Base-by-base conservation (phyloP, 2,329 filamentous ascomycete species). In the Diplodia corticola region DNA sequence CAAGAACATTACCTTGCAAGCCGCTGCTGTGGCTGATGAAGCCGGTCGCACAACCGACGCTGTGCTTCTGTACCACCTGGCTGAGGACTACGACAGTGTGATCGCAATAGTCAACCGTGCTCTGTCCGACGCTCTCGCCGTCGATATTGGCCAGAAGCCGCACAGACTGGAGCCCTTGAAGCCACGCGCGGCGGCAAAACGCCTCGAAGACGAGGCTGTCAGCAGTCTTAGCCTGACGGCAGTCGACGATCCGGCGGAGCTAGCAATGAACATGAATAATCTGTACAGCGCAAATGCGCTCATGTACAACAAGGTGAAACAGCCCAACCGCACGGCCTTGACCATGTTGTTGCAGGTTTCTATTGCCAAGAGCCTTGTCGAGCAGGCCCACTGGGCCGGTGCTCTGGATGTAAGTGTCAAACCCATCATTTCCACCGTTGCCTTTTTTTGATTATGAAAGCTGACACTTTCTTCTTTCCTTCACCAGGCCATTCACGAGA, bases 81-180 rank as follows among this genome's bases (percentile, higher is more conserved):
- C 95, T 0, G 92, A 92, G 73, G 93, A 99, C 77, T 98, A 96
- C 76, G 93, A 99, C 76, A 93, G 89, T 64, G 96, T 98, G n/a
- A 88, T 97, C 50, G 83, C 86, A 28, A 94, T 98, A 70, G 87
- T 98, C 74, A 97, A 93, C 78, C 90, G 93, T 46, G 90, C 93
- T 3, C 84, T 99, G 40, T 96, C 93, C 65, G 93, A 98, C 77
- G 91, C 92, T 51, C 88, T 98, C 67, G 90, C 92, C 13, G 85
- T 94, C 12, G 93, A 96, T 72, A 86, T 97, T 71, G 93, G 92
- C 63, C 90, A 95, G 71, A 89, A 92, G 67, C 88, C 90, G 20
- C 84, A 93, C 78, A 89, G 89, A 49, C 81, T 96, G 59, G 88
- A 93, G 78, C 92, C 92, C 2, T 83, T 96, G 71, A 93, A 92